A percentile compares a stretch with the other conserved stretches of the same genome.
phyloP scores from a whole-genome alignment of 306 rosid genomes.

The Mimosa pudica region DNA sequence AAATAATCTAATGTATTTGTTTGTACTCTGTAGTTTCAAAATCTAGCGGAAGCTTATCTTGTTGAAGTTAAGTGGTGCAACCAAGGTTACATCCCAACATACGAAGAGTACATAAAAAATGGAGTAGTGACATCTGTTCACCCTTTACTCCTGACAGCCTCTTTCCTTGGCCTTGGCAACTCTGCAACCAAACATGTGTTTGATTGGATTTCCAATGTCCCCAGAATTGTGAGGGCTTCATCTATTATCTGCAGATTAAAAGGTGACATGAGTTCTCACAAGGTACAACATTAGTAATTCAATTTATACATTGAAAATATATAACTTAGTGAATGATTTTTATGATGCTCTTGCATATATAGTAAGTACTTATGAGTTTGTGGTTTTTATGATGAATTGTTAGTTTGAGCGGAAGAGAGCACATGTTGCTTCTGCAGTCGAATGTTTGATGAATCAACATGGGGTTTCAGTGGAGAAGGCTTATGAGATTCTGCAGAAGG shows the following conservation, averaged over 20 bases:
- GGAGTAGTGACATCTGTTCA: background rate
- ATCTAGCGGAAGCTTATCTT: background rate
- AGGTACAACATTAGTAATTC: background rate
- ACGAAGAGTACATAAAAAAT: slow-evolving; percentile 1
- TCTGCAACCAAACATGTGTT: background rate
- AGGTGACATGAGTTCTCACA: background rate
- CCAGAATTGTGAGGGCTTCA: background rate
- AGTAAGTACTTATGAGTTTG: background rate
- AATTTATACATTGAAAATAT: background rate
- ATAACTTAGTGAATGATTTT: background rate
- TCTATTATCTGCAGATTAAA: background rate
- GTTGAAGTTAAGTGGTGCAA: background rate
- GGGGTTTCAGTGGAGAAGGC: background rate
- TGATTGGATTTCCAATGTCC: background rate
- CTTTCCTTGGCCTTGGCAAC: background rate
- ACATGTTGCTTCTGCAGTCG: background rate
- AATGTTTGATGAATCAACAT: background rate
- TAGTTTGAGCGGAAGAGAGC: background rate
- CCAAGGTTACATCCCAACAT: background rate
- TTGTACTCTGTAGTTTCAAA: background rate
- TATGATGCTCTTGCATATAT: background rate
- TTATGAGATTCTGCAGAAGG: slow-evolving; percentile 5
- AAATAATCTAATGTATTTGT: background rate
- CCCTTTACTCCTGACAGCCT: background rate
- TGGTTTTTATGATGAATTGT: background rate